A percentile compares a stretch with the other conserved stretches of the same genome.
Conservation (phyloP, 2,329 filamentous ascomycete species). For the Metarhizium sp. region DNA sequence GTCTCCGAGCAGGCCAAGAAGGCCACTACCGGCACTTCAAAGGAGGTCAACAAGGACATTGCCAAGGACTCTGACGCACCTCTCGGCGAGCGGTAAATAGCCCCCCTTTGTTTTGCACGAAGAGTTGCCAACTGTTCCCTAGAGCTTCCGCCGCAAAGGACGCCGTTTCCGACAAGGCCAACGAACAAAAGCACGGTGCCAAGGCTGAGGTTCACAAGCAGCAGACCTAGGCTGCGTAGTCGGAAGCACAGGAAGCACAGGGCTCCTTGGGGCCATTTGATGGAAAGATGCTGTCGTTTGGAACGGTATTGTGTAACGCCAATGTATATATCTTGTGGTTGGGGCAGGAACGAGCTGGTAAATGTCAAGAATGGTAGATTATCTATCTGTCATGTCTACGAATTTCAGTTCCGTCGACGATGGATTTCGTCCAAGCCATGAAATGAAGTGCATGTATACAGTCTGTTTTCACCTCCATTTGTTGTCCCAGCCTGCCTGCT, state of each 20-base stretch:
- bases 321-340: too few species aligned
- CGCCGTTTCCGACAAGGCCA: conserved; percentile 34
- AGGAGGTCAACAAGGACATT: conserved; percentile 60
- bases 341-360: too few species aligned
- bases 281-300: too few species aligned
- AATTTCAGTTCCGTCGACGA: too few species aligned
- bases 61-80: conserved; percentile 50
- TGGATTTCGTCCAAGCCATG: too few species aligned
- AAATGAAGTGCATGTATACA: too few species aligned
- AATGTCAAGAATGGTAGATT: too few species aligned
- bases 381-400: too few species aligned
- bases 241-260: too few species aligned
- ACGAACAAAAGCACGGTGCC: conserved; percentile 28
- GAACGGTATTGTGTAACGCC: too few species aligned
- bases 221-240: conserved; percentile 21
- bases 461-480: conserved; percentile 21
- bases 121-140: not conserved
- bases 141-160: conserved; percentile 39
- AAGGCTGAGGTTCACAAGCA: conserved; percentile 33
- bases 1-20: conserved; percentile 53
- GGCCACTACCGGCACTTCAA: conserved; percentile 43
- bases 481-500: conserved; percentile 31
- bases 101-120: not conserved
- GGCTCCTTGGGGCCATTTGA: too few species aligned
- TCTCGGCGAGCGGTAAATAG: conserved; percentile 41